Evolutionary conservation across 2,329 filamentous ascomycete species (phyloP).

Genomic region (Cordyceps farinosa): DNA sequence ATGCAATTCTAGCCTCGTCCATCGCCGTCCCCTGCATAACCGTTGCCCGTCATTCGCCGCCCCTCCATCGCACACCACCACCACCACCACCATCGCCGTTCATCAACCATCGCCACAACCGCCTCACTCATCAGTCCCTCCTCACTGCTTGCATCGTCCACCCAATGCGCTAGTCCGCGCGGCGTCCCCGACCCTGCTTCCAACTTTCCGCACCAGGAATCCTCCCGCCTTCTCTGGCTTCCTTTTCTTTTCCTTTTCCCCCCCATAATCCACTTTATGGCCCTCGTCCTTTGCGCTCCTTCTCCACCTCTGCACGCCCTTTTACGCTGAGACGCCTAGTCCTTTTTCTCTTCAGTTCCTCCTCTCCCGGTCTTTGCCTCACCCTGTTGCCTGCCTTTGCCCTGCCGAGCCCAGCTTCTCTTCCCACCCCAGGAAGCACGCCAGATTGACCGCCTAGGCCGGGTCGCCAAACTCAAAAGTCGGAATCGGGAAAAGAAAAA

Average conservation of each 20-base stretch:
- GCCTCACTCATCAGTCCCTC: no score
- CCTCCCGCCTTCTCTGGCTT: not conserved
- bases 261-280: slow-evolving; percentile 10
- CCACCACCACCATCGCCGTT: not conserved
- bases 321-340: slow-evolving; percentile 14
- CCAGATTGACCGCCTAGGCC: not conserved
- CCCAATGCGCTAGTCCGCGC: slow-evolving; percentile 4
- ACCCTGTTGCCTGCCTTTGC: not conserved
- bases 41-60: not conserved
- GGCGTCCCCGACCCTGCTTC: slow-evolving; percentile 11
- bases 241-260: not conserved
- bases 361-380: not conserved
- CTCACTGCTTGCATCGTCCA: not conserved
- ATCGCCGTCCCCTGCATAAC: not conserved
- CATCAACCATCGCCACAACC: not conserved
- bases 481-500: not conserved
- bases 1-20: not conserved
- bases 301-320: slow-evolving; percentile 12
- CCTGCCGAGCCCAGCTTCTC: not conserved
- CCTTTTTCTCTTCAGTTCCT: not conserved
- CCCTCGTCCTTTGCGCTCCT: slow-evolving; percentile 4
- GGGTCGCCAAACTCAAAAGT: not conserved
- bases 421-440: slow-evolving; percentile 1
- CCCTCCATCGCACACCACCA: not conserved
- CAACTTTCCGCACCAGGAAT: not conserved